Evolutionary conservation across 1,284 basidiomycete genomes (phyloP), one percentile per base, ranked within the genome.

Genomic region (Tilletia walkeri): DNA sequence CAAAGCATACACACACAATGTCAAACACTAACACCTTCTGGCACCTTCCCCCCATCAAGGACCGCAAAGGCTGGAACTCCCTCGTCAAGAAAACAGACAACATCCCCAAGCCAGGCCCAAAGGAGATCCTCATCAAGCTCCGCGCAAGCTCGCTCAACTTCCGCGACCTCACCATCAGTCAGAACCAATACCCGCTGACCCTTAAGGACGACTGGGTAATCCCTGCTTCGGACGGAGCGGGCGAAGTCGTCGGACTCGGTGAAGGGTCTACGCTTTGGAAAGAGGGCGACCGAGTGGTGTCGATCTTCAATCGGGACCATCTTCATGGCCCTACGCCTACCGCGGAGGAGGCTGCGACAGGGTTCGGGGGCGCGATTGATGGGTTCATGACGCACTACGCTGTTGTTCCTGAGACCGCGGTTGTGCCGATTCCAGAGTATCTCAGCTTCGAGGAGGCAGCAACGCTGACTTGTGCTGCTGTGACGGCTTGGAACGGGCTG

Each of bases 151-250:
- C 83, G 14, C 76, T 86, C 63, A 86, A 86, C 76, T 85, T 80
- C 66, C 76, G 78, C 24, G 78, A 80, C 68, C 38, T 80, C 45
- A 76, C 76, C 76, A 79, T 80, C 56, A 61, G 76, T 47, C n/a
- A 68, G 53, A 69, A 68, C 49, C 16, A 50, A 39, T 78, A 76
- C 54, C 76, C 78, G 1, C 65, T 77, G 14, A 20, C 70, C 48
- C 67, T 76, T 34, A n/a, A 80, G 71, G 61, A 78, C 9, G 69
- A 39, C 30, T 69, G 72, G 65, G 75, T 87, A 1, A 85, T 89
- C 16, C 88, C 89, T 0, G 85, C 86, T 78, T 90, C 89, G 4
- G 89, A 90, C 75, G 86, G 87, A 73, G 89, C 89, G 16, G 89
- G 89, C 6, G 88, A 89, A 76, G 84, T 90, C 65, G 82, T 89